Percentiles rank a stretch among this genome's conserved stretches.
phyloP scores from a whole-genome alignment of 208 protist species.

The Perkinsela sp. region DNA sequence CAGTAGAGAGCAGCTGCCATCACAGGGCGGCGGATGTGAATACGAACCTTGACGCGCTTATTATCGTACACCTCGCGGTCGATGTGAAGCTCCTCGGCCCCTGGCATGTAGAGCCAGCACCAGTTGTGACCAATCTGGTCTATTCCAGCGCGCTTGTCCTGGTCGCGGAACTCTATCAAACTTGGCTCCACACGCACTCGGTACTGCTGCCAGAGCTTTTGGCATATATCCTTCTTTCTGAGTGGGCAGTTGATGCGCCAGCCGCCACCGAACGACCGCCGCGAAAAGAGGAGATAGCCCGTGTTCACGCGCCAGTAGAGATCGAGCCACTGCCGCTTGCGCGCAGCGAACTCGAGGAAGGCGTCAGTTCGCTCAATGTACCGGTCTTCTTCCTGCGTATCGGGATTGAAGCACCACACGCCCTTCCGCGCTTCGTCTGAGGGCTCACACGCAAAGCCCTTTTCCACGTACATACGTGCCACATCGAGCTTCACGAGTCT shows the following conservation, averaged over 20 bases:
- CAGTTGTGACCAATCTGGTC: slow-evolving; percentile 65
- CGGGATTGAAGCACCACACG: slow-evolving; percentile 62
- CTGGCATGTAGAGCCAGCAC: slow-evolving; percentile 67
- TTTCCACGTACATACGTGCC: slow-evolving; percentile 34
- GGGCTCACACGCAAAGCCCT: slow-evolving; percentile 25
- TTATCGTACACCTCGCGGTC: slow-evolving; percentile 67
- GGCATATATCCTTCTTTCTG: slow-evolving; percentile 43
- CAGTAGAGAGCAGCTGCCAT: background rate
- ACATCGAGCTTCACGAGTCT: slow-evolving; percentile 59
- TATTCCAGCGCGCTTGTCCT: slow-evolving; percentile 53
- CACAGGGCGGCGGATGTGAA: slow-evolving; percentile 23
- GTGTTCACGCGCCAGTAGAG: slow-evolving; percentile 72
- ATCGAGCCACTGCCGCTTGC: slow-evolving; percentile 66
- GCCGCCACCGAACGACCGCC: slow-evolving; percentile 56
- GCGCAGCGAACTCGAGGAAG: slow-evolving; percentile 58
- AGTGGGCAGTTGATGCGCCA: slow-evolving; percentile 59
- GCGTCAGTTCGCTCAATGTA: slow-evolving; percentile 54
- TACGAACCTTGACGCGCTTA: slow-evolving; percentile 64
- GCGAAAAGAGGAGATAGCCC: slow-evolving; percentile 52
- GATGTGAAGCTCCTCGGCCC: slow-evolving; percentile 55
- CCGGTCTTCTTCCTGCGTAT: slow-evolving; percentile 41
- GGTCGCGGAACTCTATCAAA: slow-evolving; percentile 54
- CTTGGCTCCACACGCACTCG: slow-evolving; percentile 51
- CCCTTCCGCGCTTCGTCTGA: slow-evolving; percentile 27
- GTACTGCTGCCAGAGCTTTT: slow-evolving; percentile 72